A percentile compares a stretch with the other conserved stretches of the same genome.
phyloP scores from a whole-genome alignment of 73 alveolate genomes.

The Halteria grandinella region DNA sequence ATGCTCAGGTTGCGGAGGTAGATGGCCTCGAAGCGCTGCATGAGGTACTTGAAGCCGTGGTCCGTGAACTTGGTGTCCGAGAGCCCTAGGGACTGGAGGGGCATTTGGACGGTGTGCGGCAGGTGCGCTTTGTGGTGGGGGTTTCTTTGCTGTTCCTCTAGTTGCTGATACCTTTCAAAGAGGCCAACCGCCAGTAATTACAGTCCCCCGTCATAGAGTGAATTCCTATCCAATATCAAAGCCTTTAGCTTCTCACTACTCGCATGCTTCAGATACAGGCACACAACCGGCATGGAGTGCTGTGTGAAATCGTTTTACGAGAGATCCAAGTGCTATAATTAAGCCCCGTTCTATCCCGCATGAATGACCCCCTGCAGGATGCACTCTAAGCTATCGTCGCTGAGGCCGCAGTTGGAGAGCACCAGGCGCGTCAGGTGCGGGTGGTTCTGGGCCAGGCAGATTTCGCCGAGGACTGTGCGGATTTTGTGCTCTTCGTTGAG shows the following conservation, averaged over 20 bases:
- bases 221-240: slow-evolving; percentile 9
- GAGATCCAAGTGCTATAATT: slow-evolving; percentile 13
- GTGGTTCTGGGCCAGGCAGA: slow-evolving; percentile 17
- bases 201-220: slow-evolving; percentile 36
- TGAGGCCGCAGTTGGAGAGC: slow-evolving; percentile 23
- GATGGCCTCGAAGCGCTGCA: slow-evolving; percentile 28
- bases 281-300: slow-evolving; percentile 16
- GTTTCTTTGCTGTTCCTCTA: neutral
- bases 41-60: slow-evolving; percentile 37
- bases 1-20: slow-evolving; percentile 27
- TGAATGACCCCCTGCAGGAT: slow-evolving; percentile 4
- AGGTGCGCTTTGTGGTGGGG: neutral
- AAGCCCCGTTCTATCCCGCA: neutral
- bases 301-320: slow-evolving; percentile 38
- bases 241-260: slow-evolving; percentile 22
- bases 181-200: slow-evolving; percentile 23
- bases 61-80: slow-evolving; percentile 42
- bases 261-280: slow-evolving; percentile 32
- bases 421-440: neutral
- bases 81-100: slow-evolving; percentile 16
- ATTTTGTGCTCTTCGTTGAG: slow-evolving; percentile 50
- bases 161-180: slow-evolving; percentile 35
- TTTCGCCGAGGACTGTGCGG: slow-evolving; percentile 6
- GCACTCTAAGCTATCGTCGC: slow-evolving; percentile 39
- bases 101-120: neutral